Base-by-base conservation (phyloP, 2,329 filamentous ascomycete genomes). In the Domatiomyces catenatus region DNA sequence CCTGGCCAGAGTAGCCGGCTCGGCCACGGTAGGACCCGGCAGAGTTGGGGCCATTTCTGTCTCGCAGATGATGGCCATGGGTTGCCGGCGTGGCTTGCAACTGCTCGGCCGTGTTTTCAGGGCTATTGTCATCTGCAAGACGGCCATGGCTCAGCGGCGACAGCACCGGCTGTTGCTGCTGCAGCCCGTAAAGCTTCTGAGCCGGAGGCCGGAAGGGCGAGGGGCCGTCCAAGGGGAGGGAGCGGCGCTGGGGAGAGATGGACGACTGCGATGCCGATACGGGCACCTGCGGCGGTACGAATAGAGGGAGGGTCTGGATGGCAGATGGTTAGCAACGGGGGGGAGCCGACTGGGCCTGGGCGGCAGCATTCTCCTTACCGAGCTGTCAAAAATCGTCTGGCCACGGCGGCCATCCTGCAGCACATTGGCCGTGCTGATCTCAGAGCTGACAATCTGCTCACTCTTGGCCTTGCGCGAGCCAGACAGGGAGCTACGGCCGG, bases 371-470 rank as follows among this genome's bases (percentile, higher is more conserved):
- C 47, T 48, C 75, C 90, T 81, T 83, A 96, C 90, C 69, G 90
- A 95, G 72, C 90, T 96, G 68, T 96, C 90, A 71, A 83, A 83
- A 69, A 94, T 95, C 61, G 90, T 86, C 63, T 88, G 81, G 74
- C 96, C 95, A 64, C 92, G 83, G 67, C 92, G 83, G 59, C 90
- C 89, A 63, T 93, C 92, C 69, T 96, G 90, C 54, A 98, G 85
- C 67, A 98, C 96, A 66, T 98, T 98, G 60, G 95, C 89, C 59
- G 95, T 80, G 66, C 90, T 96, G 63, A 98, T 98, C 60, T 98
- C 92, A 15, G 92, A 94, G 65, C 87, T 95, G 47, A 86, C 88
- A 61, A 94, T 79, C 57, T 87, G 84, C 62, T 95, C 89, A 57
- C 75, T 80, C 67, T 86, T 88, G 60, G 76, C 79, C 66, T 84